These are phyloP conservation scores for Botrytis deweyae DNA, from an alignment of 2,329 filamentous ascomycete species.

Conservation along the genomic window DNA sequence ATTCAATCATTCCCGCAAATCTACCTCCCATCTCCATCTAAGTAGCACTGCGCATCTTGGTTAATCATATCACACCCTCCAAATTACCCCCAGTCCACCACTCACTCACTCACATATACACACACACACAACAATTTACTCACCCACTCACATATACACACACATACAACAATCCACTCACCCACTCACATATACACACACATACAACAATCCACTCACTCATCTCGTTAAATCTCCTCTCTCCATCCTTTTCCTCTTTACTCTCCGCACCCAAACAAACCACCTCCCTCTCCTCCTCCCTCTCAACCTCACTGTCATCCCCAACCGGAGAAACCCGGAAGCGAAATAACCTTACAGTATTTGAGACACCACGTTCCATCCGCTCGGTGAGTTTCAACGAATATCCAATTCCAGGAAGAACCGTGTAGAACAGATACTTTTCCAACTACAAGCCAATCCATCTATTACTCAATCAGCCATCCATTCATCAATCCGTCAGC, in stretches of 20 bases:
- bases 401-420: neutral
- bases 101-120: too few relatives aligned
- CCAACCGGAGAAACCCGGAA: neutral
- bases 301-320: neutral
- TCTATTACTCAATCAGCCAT: neutral
- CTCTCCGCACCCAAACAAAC: neutral
- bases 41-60: rapidly evolving
- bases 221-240: neutral
- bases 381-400: neutral
- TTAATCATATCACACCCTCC: neutral
- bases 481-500: neutral
- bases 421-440: neutral
- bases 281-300: too few relatives aligned
- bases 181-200: too few relatives aligned
- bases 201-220: neutral
- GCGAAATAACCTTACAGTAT: neutral
- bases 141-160: too few relatives aligned
- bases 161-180: neutral
- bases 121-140: neutral
- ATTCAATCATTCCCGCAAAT: neutral
- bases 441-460: neutral
- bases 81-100: neutral
- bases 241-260: neutral
- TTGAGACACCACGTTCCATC: neutral
- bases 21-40: neutral